Evolutionary conservation across 805 yeast species (phyloP).

Genomic region (Ogataea neopini): DNA sequence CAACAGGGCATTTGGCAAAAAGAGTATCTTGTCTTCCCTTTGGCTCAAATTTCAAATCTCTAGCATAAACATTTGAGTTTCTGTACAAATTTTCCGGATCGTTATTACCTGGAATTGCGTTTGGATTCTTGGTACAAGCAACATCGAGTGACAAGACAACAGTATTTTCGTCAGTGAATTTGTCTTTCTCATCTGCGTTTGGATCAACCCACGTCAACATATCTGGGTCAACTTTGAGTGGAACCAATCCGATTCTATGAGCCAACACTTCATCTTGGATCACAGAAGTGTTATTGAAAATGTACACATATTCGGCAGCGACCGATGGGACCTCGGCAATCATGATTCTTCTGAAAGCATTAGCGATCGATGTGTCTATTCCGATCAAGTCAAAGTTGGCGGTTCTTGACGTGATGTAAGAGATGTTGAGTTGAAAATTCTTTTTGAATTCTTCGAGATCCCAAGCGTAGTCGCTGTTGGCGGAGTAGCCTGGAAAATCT

Average conservation of each 20-base stretch:
- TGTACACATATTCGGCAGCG: constrained; percentile 89
- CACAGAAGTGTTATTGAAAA: constrained; percentile 93
- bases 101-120: constrained; percentile 73
- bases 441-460: constrained; percentile 76
- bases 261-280: constrained; percentile 97
- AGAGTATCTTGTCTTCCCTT: constrained; percentile 81
- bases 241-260: constrained; percentile 90
- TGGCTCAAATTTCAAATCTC: constrained; percentile 86
- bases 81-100: constrained; percentile 83
- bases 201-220: constrained; percentile 78
- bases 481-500: constrained; percentile 86
- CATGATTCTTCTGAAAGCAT: constrained; percentile 97
- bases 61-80: constrained; percentile 86
- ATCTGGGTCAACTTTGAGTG: constrained; percentile 91
- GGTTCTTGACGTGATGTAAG: constrained; percentile 61
- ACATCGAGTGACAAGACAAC: constrained; percentile 80
- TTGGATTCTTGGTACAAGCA: constrained; percentile 80
- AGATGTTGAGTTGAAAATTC: constrained; percentile 63
- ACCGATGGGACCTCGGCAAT: constrained; percentile 94
- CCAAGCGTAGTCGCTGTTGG: constrained; percentile 72
- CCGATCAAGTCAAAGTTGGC: constrained; percentile 87
- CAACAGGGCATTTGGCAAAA: constrained; percentile 67
- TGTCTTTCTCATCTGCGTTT: constrained; percentile 60
- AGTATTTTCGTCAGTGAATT: constrained; percentile 86
- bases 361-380: constrained; percentile 89